Conservation (phyloP, 352 stramenopile species). For the Plasmopara halstedii region DNA sequence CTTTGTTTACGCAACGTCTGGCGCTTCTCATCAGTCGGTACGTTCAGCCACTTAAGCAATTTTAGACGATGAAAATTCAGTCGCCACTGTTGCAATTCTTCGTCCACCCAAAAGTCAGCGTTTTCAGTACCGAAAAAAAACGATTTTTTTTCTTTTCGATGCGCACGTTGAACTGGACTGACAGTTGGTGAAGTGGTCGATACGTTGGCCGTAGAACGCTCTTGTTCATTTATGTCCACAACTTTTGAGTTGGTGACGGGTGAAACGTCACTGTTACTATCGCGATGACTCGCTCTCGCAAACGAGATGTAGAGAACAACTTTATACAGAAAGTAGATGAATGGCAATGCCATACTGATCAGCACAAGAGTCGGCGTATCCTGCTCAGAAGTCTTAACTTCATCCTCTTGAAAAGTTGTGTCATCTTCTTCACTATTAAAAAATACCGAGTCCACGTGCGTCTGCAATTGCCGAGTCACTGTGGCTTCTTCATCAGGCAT, state of each 20-base stretch:
- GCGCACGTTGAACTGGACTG: slow-evolving; percentile 7
- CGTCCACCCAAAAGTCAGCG: slow-evolving; percentile 54
- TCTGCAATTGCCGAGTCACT: slow-evolving; percentile 10
- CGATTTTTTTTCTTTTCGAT: slow-evolving; percentile 16
- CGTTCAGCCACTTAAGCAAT: slow-evolving; percentile 46
- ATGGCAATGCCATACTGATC: slow-evolving; percentile 24
- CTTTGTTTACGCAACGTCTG: slow-evolving; percentile 31
- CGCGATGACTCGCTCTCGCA: slow-evolving; percentile 17
- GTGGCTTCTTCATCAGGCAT: slow-evolving; percentile 1
- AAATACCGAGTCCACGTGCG: neutral
- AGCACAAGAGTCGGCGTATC: slow-evolving; percentile 25
- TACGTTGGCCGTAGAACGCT: slow-evolving; percentile 18
- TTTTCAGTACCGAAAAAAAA: slow-evolving; percentile 23
- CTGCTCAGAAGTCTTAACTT: neutral
- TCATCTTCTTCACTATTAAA: slow-evolving; percentile 2
- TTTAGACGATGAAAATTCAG: slow-evolving; percentile 57
- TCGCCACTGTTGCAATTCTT: slow-evolving; percentile 59
- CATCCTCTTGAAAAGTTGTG: neutral
- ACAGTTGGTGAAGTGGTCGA: slow-evolving; percentile 21
- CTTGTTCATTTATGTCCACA: slow-evolving; percentile 2
- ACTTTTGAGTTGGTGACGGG: slow-evolving; percentile 2
- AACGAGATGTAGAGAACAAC: slow-evolving; percentile 30
- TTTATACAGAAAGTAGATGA: slow-evolving; percentile 37
- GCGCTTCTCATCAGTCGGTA: slow-evolving; percentile 37
- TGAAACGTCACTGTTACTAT: neutral